Evolutionary conservation across 2,329 filamentous ascomycete genomes (phyloP).

Genomic region (Monilinia laxa): DNA sequence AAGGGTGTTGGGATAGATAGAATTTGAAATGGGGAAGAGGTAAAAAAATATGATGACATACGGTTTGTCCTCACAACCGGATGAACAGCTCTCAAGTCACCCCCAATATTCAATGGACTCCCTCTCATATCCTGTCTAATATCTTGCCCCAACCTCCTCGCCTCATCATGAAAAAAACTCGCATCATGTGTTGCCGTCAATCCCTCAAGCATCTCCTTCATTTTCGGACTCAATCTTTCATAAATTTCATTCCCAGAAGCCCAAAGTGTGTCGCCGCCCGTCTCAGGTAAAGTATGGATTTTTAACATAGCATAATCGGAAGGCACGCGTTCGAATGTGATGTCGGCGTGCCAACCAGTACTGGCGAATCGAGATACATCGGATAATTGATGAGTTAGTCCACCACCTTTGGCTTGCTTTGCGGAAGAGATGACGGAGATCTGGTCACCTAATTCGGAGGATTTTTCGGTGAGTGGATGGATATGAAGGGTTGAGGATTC

Average conservation of each 20-base stretch:
- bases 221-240: slow-evolving; percentile 51
- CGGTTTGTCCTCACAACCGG: slow-evolving; percentile 60
- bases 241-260: slow-evolving; percentile 54
- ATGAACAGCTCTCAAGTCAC: slow-evolving; percentile 38
- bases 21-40: neutral
- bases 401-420: slow-evolving; percentile 31
- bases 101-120: slow-evolving; percentile 39
- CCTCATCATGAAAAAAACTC: slow-evolving; percentile 52
- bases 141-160: slow-evolving; percentile 46
- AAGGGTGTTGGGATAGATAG: no score
- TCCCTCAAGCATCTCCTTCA: slow-evolving; percentile 49
- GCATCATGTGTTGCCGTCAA: slow-evolving; percentile 52
- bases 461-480: slow-evolving; percentile 53
- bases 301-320: slow-evolving; percentile 55
- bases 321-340: slow-evolving; percentile 54
- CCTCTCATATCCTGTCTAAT: slow-evolving; percentile 47
- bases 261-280: slow-evolving; percentile 51
- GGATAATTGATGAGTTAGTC: slow-evolving; percentile 50
- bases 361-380: slow-evolving; percentile 52
- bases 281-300: slow-evolving; percentile 48
- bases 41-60: slow-evolving; percentile 16
- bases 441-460: slow-evolving; percentile 54
- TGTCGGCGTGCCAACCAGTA: slow-evolving; percentile 53
- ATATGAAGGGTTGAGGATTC: slow-evolving; percentile 52
- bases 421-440: slow-evolving; percentile 57